Evolutionary conservation across 2,329 filamentous ascomycete genomes (phyloP), one percentile per base, ranked within the genome.

Genomic region (Dactylonectria macrodidyma): DNA sequence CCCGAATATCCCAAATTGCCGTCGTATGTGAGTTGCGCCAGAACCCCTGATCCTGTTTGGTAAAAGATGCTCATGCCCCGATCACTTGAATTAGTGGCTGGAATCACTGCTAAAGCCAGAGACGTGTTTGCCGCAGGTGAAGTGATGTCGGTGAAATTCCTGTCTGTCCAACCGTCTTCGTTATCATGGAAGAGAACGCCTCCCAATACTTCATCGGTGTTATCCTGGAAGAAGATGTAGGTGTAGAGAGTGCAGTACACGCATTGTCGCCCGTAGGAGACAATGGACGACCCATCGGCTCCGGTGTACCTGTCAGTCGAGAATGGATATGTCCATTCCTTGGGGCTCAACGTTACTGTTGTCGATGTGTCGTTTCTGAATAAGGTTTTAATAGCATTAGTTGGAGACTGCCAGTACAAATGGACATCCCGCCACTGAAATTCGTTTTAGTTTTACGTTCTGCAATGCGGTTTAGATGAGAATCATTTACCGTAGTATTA

Each of bases 371-470:
- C 41, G 11, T 24, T 7, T 48, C 54, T 47, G 38, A 38, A 67
- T 7, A 67, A 24, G 14, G 48, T 41, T 9, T 62, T 63, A 55
- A 67, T 24, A 4, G 30, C 59, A 22, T 62, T 62, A 12, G 46
- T 55, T 14, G 65, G 59, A 14, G 59, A 47, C 41, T 67, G 65
- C 55, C 59, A 67, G 30, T 59, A 59, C 34, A 67, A 9, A 33
- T 58, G 48, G 3, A 62, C 22, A 30, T 54, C 33, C 2, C 65
- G 59, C 16, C 22, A 11, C 65, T 67, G 44, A 22, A 14, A 14
- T 2, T 16, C 16, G 24, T 9, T 16, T 62, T 46, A 65, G 56
- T 10, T 2, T 11, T 5, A 16, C 11, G 16, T 10, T 30, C 30
- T 47, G 4, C 14, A 7, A n/a, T n/a, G 12, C 36, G 19, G 14